Evolutionary conservation across 2,329 filamentous ascomycete species (phyloP), one percentile per base, ranked within the genome.

Genomic region (Trichoderma sp.): DNA sequence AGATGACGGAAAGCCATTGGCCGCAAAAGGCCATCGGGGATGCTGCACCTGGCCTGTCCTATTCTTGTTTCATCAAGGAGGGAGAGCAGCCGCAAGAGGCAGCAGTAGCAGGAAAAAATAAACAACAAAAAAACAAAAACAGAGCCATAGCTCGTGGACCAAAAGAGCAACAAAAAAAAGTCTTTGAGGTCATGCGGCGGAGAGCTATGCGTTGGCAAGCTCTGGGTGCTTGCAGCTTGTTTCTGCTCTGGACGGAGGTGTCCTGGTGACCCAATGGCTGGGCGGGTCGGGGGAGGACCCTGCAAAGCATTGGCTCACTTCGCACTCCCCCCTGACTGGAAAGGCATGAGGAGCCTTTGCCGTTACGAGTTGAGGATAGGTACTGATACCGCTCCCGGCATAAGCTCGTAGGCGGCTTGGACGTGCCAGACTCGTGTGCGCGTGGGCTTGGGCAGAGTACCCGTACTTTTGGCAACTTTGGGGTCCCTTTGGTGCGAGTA

Each of bases 141-240:
- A 43, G 28, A 44, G 58, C 58, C 52, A 19, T 19, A 44, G 58
- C 43, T 57, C 63, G 63, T 65, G 63, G 48, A 54, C 56, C 61
- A 63, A 62, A 26, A 43, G 56, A 39, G 34, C 7, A 34, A 1
- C 1, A 34, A 34, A 39, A 39, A 39, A 65, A 65, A 61, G 50
- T 48, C 63, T 51, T 39, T 41, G 54, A 51, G 64, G 64, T 66
- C 64, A 66, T 66, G 64, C 64, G 64, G 64, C 58, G 58, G 64
- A 66, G 64, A 63, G 64, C 64, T 62, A 66, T 66, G 64, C 64
- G 64, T 63, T 66, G 64, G 64, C 64, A 66, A 61, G 58, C 47
- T 55, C 55, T 54, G 63, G 55, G 56, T 47, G 34, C 28, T 50
- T 65, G 63, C 63, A 47, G 55, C 56, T 45, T 58, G 48, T 65